phyloP scores from a whole-genome alignment of 2,329 filamentous ascomycete genomes.

The Coniochaeta hoffmannii region DNA sequence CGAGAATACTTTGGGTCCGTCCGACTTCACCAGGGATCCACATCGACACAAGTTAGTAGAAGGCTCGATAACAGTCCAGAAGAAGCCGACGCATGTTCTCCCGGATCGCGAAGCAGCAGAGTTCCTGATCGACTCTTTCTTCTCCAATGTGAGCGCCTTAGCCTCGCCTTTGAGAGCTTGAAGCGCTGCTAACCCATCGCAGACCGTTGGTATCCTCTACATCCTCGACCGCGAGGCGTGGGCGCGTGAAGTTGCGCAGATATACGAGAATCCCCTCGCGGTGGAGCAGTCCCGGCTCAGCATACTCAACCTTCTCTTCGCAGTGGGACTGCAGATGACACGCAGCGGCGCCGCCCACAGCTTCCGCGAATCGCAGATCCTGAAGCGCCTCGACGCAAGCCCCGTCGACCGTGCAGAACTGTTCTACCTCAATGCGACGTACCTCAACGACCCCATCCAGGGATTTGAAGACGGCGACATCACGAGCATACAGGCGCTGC shows the following conservation, averaged over 20 bases:
- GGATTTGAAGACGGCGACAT: conserved; percentile 26
- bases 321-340: not conserved
- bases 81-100: conserved; percentile 6
- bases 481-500: conserved; percentile 22
- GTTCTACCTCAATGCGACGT: conserved; percentile 26
- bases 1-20: conserved; percentile 20
- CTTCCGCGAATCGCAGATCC: not conserved
- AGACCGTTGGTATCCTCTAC: conserved; percentile 15
- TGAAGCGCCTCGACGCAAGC: not conserved
- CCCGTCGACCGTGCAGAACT: conserved; percentile 22
- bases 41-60: conserved; percentile 25
- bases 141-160: not conserved
- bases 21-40: conserved; percentile 24
- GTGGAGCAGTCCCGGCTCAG: conserved; percentile 16
- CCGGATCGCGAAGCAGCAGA: not conserved
- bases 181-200: conserved; percentile 7
- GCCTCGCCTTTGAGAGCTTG: not conserved
- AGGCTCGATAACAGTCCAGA: conserved; percentile 17
- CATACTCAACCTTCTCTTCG: conserved; percentile 15
- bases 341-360: not conserved
- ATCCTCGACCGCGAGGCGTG: conserved; percentile 23
- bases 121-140: not conserved
- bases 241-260: conserved; percentile 14
- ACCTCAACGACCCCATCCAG: conserved; percentile 21
- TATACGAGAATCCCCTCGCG: conserved; percentile 23